Evolutionary conservation across 2,329 filamentous ascomycete genomes (phyloP).

Genomic region (Phialophora expanda): DNA sequence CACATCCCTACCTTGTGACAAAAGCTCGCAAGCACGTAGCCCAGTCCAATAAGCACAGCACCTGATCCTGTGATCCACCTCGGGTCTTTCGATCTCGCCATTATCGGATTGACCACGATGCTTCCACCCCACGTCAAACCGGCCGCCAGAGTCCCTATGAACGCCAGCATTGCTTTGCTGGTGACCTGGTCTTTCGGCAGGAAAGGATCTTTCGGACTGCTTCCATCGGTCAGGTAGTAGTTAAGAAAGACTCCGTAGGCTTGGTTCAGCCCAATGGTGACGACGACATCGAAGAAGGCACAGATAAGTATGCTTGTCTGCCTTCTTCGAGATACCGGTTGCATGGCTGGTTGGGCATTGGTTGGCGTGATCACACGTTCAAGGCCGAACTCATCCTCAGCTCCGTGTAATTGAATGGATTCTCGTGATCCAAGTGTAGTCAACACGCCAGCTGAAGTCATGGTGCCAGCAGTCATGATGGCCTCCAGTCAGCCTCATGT

Average conservation of each 20-base stretch:
- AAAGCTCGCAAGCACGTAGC: constrained; percentile 52
- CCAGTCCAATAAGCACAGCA: constrained; percentile 50
- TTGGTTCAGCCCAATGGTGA: constrained; percentile 59
- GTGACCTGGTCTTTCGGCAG: constrained; percentile 44
- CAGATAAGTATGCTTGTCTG: constrained; percentile 53
- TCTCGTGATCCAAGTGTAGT: constrained; percentile 1
- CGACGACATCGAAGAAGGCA: constrained; percentile 52
- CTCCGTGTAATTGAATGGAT: constrained; percentile 25
- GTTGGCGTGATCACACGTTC: constrained; percentile 25
- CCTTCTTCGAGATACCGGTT: constrained; percentile 48
- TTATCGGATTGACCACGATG: constrained; percentile 56
- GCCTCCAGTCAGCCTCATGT: not conserved
- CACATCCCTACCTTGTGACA: constrained; percentile 37
- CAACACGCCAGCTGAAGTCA: not conserved
- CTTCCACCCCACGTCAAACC: constrained; percentile 59
- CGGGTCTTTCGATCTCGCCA: constrained; percentile 51
- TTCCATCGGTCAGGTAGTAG: constrained; percentile 49
- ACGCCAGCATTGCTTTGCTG: constrained; percentile 54
- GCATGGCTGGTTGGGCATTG: constrained; percentile 40
- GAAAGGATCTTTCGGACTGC: constrained; percentile 49
- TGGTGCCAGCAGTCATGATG: not conserved
- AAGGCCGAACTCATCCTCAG: constrained; percentile 22
- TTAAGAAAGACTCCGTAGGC: constrained; percentile 58
- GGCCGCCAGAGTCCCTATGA: constrained; percentile 56
- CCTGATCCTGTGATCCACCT: constrained; percentile 51